Evolutionary conservation across 768 basidiomycete genomes (phyloP).

Genomic region (Agrocybe praecox): DNA sequence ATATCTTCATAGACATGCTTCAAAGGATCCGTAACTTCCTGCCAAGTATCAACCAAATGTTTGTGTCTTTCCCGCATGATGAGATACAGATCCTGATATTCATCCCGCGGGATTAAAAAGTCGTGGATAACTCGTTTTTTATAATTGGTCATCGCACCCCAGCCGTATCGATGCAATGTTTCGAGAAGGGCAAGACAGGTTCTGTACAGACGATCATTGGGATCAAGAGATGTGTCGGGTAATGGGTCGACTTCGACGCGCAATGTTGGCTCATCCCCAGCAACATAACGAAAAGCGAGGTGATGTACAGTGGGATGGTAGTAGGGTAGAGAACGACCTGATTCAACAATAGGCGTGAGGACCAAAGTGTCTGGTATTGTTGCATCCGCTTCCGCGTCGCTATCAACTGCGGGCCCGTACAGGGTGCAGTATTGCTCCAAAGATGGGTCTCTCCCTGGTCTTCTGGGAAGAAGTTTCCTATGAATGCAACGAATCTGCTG

Average conservation of each 20-base stretch:
- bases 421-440: conserved; percentile 82
- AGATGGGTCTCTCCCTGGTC: conserved; percentile 73
- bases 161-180: conserved; percentile 85
- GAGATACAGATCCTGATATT: conserved; percentile 91
- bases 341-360: conserved; percentile 57
- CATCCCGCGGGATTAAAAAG: conserved; percentile 69
- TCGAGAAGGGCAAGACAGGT: conserved; percentile 83
- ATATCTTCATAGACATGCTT: conserved; percentile 98
- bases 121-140: conserved; percentile 89
- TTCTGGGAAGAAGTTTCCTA: conserved; percentile 72
- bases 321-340: conserved; percentile 66
- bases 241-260: conserved; percentile 62
- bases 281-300: conserved; percentile 79
- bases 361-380: conserved; percentile 38
- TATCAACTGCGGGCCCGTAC: conserved; percentile 36
- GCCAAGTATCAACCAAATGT: conserved; percentile 73
- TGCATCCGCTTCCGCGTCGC: conserved; percentile 2
- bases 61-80: conserved; percentile 85
- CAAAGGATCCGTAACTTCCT: conserved; percentile 80
- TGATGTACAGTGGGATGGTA: conserved; percentile 86
- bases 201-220: conserved; percentile 70
- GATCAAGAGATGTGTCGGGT: conserved; percentile 48
- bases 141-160: conserved; percentile 81
- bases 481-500: conserved; percentile 54
- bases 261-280: conserved; percentile 35